Evolutionary conservation across 352 stramenopile species (phyloP).

Genomic region (Pythium insidiosum): DNA sequence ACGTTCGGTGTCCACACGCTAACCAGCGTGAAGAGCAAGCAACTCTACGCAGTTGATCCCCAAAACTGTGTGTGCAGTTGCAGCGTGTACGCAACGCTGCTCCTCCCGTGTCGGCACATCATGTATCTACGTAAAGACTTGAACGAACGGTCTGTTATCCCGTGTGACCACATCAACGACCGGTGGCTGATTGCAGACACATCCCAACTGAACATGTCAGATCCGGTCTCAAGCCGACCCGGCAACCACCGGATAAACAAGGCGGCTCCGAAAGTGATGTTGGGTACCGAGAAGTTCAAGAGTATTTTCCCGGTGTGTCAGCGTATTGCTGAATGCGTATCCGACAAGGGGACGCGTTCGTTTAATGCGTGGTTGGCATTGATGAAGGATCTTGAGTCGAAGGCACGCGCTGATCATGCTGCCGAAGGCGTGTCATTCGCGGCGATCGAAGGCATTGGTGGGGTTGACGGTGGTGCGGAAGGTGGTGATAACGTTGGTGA

Average conservation of each 20-base stretch:
- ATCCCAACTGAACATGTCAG: background rate
- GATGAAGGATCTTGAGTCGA: background rate
- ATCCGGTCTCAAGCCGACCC: background rate
- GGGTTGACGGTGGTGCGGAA: background rate
- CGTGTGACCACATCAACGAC: background rate
- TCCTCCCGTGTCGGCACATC: background rate
- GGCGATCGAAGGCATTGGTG: background rate
- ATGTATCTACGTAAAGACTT: background rate
- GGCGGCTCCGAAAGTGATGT: background rate
- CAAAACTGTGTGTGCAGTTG: background rate
- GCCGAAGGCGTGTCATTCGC: too few species aligned
- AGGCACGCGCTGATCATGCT: background rate
- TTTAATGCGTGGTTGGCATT: background rate
- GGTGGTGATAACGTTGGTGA: background rate
- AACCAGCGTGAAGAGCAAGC: background rate
- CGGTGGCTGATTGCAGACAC: background rate
- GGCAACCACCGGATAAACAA: background rate
- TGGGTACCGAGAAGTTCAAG: background rate
- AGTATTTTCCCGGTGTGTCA: background rate
- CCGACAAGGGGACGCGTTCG: background rate
- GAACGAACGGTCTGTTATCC: too few species aligned
- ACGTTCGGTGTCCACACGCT: background rate
- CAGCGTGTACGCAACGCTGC: background rate
- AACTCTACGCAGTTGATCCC: background rate
- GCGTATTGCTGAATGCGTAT: background rate